Evolutionary conservation across 345 rosid genomes (phyloP).

Genomic region (Populus davidiana): DNA sequence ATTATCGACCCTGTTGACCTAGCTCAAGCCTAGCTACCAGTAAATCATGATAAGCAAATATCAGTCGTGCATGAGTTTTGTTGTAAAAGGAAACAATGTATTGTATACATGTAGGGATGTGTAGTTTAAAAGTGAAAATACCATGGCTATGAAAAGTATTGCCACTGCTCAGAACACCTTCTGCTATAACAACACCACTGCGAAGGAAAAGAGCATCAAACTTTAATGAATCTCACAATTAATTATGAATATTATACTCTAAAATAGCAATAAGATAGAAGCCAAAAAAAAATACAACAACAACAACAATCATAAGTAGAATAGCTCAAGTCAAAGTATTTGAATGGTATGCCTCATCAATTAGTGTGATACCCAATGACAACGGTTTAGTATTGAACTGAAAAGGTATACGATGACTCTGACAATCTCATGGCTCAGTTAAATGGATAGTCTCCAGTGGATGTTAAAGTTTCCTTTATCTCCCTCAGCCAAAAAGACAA

Average conservation of each 20-base stretch:
- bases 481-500: neutral
- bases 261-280: neutral
- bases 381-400: neutral
- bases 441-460: neutral
- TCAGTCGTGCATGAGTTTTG: neutral
- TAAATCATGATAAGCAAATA: neutral
- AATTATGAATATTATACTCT: no score
- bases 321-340: neutral
- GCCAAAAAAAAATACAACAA: neutral
- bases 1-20: neutral
- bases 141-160: slow-evolving; percentile 38
- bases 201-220: slow-evolving; percentile 28
- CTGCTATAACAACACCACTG: slow-evolving; percentile 98
- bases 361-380: neutral
- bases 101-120: no score
- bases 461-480: neutral
- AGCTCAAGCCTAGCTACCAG: neutral
- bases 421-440: neutral
- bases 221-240: neutral
- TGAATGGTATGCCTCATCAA: neutral
- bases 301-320: neutral
- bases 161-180: slow-evolving; percentile 62
- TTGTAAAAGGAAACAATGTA: neutral
- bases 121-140: slow-evolving; percentile 1
- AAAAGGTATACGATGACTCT: neutral